Evolutionary conservation across 495 filamentous ascomycete genomes (phyloP), one percentile per base, ranked within the genome.

Genomic region (Lophiostoma macrostomum): DNA sequence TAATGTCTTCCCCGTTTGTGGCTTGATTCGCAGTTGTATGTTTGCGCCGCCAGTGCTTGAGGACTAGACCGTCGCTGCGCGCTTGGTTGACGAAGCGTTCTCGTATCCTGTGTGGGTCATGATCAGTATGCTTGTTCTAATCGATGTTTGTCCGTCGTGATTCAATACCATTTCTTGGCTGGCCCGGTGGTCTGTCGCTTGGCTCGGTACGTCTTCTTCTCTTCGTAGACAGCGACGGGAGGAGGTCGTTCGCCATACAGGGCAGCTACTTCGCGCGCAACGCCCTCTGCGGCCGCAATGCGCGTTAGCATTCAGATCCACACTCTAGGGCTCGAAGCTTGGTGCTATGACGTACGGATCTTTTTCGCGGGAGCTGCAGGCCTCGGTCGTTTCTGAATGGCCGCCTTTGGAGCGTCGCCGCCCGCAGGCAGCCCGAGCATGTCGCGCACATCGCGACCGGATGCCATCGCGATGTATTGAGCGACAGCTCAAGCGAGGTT

Each of bases 191-290:
- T 58, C 45, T 50, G 49, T 31, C 58, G 38, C 48, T 63, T 63
- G 41, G 80, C 82, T 52, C 83, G 82, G 64, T 84, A 85, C 12
- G 56, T 46, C 58, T 82, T 81, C 52, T 65, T 65, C 45, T 78
- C 76, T 62, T 85, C 80, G 42, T 76, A 79, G 58, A 85, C 80
- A 12, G 83, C 76, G 56, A 86, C 82, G 36, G 83, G 83, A 36
- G 83, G 83, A 39, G 83, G 82, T 55, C 83, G 73, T 69, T 85
- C 82, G 39, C 83, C 83, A 18, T 83, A 72, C 11, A 86, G 69
- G 35, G 83, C 82, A 54, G 74, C 81, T 5, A 86, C 71, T 70
- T 86, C 83, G 46, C 83, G 78, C 29, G 76, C 80, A 37, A 86
- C 83, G 68, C 91, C 69, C 80, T 90, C 77, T 95, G 76, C 72